A percentile compares a stretch with the other conserved stretches of the same genome.
Evolutionary conservation across 2,329 filamentous ascomycete species (phyloP).

Genomic region (Penicillium capsulatum): DNA sequence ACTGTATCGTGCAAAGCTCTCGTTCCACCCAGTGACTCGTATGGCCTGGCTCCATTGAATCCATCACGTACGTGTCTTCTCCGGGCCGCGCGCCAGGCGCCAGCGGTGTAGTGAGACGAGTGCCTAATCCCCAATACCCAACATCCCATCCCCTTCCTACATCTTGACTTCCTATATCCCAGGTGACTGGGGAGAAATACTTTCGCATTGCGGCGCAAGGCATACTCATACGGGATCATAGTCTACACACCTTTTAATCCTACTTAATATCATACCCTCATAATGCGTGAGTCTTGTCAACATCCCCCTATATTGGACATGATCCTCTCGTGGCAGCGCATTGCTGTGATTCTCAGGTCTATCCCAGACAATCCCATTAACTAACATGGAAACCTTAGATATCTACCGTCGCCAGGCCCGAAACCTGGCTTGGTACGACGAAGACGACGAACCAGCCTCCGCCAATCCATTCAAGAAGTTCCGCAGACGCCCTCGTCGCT

Average conservation of each 20-base stretch:
- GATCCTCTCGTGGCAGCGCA: too few relatives aligned
- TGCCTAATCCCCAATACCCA: background rate
- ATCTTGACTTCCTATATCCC: background rate
- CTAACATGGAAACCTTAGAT: too few relatives aligned
- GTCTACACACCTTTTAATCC: background rate
- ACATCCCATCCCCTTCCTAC: background rate
- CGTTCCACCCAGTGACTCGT: constrained; percentile 2
- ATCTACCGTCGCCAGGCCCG: constrained; percentile 39
- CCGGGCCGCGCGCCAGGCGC: background rate
- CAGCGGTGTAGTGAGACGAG: background rate
- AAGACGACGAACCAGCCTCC: constrained; percentile 34
- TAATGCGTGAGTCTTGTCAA: constrained; percentile 5
- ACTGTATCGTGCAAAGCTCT: background rate
- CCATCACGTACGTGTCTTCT: constrained; percentile 1
- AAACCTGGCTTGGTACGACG: constrained; percentile 41
- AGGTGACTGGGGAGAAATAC: too few relatives aligned
- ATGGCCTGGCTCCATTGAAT: constrained; percentile 1
- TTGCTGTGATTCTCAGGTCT: too few relatives aligned
- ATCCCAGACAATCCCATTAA: too few relatives aligned
- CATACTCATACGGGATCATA: background rate
- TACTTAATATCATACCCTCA: constrained; percentile 1
- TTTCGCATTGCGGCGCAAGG: background rate
- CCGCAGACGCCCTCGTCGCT: constrained; percentile 25
- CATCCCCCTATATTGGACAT: background rate
- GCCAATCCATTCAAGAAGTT: constrained; percentile 44